Conservation (phyloP, 495 filamentous ascomycete genomes). For the Thermochaetoides thermophila region DNA sequence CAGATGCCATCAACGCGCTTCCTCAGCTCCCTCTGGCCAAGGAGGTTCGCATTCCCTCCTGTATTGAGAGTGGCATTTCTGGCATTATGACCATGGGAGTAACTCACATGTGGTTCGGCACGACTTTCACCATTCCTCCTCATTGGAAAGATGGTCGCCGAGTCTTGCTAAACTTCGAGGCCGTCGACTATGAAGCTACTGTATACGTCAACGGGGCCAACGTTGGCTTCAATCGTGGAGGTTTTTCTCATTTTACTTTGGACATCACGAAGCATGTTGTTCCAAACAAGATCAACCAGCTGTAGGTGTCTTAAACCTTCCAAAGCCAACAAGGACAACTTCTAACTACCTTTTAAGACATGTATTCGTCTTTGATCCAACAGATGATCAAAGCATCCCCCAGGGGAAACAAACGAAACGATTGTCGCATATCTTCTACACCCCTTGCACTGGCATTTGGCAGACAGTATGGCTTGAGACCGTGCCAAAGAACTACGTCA, state of each 20-base stretch:
- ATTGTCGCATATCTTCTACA: conserved; percentile 54
- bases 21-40: conserved; percentile 28
- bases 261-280: conserved; percentile 40
- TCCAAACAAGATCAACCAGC: conserved; percentile 30
- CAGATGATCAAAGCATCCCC: conserved; percentile 43
- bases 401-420: conserved; percentile 47
- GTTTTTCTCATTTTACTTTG: conserved; percentile 46
- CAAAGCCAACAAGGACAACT: too few relatives aligned
- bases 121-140: conserved; percentile 36
- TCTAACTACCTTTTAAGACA: too few relatives aligned
- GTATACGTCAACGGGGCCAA: conserved; percentile 47
- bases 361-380: conserved; percentile 52
- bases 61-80: conserved; percentile 38
- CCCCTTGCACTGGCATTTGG: conserved; percentile 56
- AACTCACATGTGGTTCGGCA: conserved; percentile 47
- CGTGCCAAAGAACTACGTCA: conserved; percentile 39
- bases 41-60: conserved; percentile 48
- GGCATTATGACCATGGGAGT: conserved; percentile 36
- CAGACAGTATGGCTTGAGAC: conserved; percentile 54
- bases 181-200: conserved; percentile 52
- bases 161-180: conserved; percentile 51
- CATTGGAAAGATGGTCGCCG: conserved; percentile 25
- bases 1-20: conserved; percentile 26
- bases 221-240: conserved; percentile 41
- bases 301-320: conserved; percentile 24